Percentiles rank a stretch among this genome's conserved stretches.
Evolutionary conservation across 2,329 filamentous ascomycete genomes (phyloP).

Genomic region (Purpureocillium takamizusanense): DNA sequence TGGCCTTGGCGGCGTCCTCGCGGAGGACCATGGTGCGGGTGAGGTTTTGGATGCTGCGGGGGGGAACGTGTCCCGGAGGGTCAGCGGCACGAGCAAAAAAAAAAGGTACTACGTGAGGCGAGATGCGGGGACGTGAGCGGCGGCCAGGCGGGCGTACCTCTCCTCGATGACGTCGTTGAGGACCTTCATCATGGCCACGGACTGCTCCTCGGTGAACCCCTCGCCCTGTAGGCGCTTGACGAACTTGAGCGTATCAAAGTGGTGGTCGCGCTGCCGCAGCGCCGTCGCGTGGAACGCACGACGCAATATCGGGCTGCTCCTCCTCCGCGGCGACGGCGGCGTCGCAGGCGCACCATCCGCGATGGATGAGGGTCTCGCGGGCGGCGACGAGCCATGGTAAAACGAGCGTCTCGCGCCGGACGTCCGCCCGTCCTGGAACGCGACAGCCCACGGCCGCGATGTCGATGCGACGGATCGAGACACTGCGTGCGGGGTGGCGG

Average conservation of each 20-base stretch:
- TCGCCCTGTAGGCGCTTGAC: conserved; percentile 83
- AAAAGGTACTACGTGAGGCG: too few species aligned
- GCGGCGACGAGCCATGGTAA: neutral
- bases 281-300: conserved; percentile 60
- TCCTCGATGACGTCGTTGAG: conserved; percentile 96
- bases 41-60: conserved; percentile 77
- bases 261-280: conserved; percentile 63
- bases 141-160: conserved; percentile 41
- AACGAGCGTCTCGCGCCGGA: neutral
- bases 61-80: neutral
- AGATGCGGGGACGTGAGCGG: neutral
- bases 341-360: neutral
- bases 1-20: conserved; percentile 80
- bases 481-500: too few species aligned
- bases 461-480: conserved; percentile 9
- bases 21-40: conserved; percentile 96
- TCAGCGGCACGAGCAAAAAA: too few species aligned
- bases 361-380: too few species aligned
- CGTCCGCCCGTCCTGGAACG: conserved; percentile 8
- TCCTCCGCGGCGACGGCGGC: too few species aligned
- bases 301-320: conserved; percentile 15
- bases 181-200: conserved; percentile 97
- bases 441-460: conserved; percentile 8
- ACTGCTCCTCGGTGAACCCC: conserved; percentile 91
- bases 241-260: conserved; percentile 97